Conservation (phyloP, 495 filamentous ascomycete species). For the Xylaria cubensis region DNA sequence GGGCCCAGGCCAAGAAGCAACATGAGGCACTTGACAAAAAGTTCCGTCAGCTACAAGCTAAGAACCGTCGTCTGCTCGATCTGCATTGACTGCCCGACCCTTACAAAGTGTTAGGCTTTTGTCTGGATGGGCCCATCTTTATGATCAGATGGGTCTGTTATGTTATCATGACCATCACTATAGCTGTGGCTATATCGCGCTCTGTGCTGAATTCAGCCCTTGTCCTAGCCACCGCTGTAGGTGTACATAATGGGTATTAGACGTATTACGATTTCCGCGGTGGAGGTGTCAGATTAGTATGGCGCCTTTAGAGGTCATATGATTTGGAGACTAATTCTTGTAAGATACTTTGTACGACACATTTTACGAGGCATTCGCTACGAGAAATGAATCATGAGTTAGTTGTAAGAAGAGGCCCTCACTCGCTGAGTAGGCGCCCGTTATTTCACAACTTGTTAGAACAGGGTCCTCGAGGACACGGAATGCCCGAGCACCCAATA, state of each 20-base stretch:
- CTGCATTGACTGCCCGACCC: conserved; percentile 42
- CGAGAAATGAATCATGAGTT: background rate
- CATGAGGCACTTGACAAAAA: conserved; percentile 74
- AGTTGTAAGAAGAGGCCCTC: background rate
- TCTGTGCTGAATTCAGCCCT: conserved; percentile 24
- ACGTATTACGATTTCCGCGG: background rate
- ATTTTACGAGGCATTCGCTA: background rate
- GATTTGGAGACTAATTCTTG: background rate
- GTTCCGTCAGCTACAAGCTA: conserved; percentile 64
- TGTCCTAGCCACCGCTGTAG: conserved; percentile 21
- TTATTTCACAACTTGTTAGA: background rate
- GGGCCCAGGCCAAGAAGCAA: conserved; percentile 66
- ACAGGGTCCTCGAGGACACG: conserved; percentile 1
- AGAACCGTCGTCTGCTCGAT: conserved; percentile 57
- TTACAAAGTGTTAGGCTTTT: background rate
- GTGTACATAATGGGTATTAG: conserved; percentile 23
- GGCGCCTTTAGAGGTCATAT: background rate
- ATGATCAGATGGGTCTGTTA: conserved; percentile 32
- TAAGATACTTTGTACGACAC: conserved; percentile 1
- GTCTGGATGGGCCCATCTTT: conserved; percentile 22
- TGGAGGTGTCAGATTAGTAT: background rate
- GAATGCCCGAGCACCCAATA: background rate
- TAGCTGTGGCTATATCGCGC: conserved; percentile 25
- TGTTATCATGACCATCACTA: conserved; percentile 26
- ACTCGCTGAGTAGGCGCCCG: background rate